Conservation (phyloP, 1,139 yeast species). For the Trichomonascaceae sp. region DNA sequence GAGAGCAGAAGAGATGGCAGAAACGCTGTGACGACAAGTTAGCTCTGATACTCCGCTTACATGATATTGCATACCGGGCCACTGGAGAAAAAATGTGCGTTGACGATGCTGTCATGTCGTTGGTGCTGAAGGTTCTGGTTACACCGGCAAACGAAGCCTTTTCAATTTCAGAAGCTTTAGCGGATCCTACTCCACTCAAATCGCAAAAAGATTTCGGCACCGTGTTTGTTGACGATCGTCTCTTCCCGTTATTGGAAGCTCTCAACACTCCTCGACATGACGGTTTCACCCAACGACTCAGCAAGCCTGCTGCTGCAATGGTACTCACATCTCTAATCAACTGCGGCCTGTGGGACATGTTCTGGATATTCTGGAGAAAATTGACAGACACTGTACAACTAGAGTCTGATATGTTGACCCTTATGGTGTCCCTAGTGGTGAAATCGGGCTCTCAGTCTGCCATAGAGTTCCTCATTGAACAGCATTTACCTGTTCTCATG, state of each 20-base stretch:
- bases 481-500: conserved; percentile 21
- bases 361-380: conserved; percentile 32
- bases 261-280: conserved; percentile 12
- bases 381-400: conserved; percentile 16
- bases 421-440: conserved; percentile 28
- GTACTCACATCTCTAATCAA: conserved; percentile 36
- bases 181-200: conserved; percentile 17
- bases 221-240: conserved; percentile 20
- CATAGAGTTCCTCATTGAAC: conserved; percentile 22
- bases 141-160: conserved; percentile 18
- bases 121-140: conserved; percentile 28
- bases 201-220: conserved; percentile 11
- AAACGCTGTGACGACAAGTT: conserved; percentile 24
- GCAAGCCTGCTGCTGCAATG: conserved; percentile 27
- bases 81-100: conserved; percentile 23
- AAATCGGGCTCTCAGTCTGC: conserved; percentile 26
- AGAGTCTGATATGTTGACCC: conserved; percentile 22
- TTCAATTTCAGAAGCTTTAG: conserved; percentile 21
- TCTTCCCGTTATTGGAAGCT: conserved; percentile 23
- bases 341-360: conserved; percentile 33
- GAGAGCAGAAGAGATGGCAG: conserved; percentile 16
- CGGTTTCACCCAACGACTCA: conserved; percentile 13
- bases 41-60: conserved; percentile 23
- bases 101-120: conserved; percentile 21
- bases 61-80: conserved; percentile 27